Evolutionary conservation across 352 stramenopile genomes (phyloP).

Genomic region (Pythium dissotocum): DNA sequence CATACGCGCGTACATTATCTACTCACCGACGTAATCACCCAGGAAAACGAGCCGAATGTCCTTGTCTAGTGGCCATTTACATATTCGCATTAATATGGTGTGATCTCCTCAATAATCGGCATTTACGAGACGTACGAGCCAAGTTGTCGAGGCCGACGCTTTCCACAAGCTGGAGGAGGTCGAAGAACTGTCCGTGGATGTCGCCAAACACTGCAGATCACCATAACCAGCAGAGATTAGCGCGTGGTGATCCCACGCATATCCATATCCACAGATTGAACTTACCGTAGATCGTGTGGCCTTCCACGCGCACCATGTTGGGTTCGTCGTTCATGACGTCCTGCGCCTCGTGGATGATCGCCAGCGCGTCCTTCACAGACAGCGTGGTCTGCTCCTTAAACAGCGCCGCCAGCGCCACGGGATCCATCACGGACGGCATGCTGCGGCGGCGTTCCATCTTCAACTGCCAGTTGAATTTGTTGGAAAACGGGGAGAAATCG

Average conservation of each 20-base stretch:
- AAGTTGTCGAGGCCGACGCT: constrained; percentile 39
- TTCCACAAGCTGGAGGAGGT: constrained; percentile 68
- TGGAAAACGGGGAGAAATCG: constrained; percentile 5
- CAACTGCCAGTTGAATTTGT: constrained; percentile 1
- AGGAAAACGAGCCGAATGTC: constrained; percentile 72
- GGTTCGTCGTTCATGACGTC: constrained; percentile 55
- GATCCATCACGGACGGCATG: constrained; percentile 40
- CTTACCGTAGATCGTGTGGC: constrained; percentile 36
- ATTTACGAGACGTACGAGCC: constrained; percentile 28
- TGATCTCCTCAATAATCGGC: background rate
- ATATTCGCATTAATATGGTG: background rate
- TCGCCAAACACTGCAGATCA: constrained; percentile 64
- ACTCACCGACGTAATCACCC: constrained; percentile 73
- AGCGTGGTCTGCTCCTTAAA: constrained; percentile 66
- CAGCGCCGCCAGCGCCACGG: constrained; percentile 39
- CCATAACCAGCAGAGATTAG: background rate
- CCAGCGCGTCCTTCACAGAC: constrained; percentile 54
- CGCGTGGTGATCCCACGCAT: too few species aligned
- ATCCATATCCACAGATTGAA: background rate
- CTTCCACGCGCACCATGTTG: constrained; percentile 57
- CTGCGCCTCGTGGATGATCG: constrained; percentile 70
- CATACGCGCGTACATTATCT: too few species aligned
- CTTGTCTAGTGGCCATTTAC: constrained; percentile 25
- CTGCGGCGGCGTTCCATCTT: constrained; percentile 37
- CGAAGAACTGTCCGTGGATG: constrained; percentile 83